Base-by-base conservation (phyloP, 1,284 basidiomycete species). In the Singerocomus inundabilis region DNA sequence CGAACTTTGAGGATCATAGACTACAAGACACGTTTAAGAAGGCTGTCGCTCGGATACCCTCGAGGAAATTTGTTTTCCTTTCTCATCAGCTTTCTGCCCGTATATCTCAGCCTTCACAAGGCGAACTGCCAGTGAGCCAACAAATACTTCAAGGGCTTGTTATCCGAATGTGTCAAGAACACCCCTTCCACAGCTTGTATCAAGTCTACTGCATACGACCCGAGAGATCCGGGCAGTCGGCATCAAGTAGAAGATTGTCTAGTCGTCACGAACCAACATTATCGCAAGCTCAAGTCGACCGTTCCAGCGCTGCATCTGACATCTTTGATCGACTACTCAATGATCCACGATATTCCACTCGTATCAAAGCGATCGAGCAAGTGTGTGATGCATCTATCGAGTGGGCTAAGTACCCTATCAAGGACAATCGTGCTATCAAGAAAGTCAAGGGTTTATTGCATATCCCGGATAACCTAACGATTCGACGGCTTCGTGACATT, bases 101-200 rank as follows among this genome's bases (percentile, higher is more conserved):
- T 5, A 75, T 98, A 18, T 82, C 84, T 10, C 79, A 69, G 54
- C 55, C 67, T 16, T 57, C 70, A 1, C 61, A 61, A 7, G 62
- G 61, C 6, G 57, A 67, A 4, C 29, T 69, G 8, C 62, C 74
- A 1, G 53, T 60, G 5, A 84, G 85, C 57, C 91, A 94, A 61
- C 61, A 70, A 12, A 80, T 76, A 48, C 74, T 98, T 8, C 82
- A 84, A 49, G 67, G 59, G 1, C 71, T 97, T 16, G 74, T 98
- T 16, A 52, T 81, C 2, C 81, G 88, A 10, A 88, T 99, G 78
- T 90, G 88, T 59, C 70, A 71, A 44, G 92, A 98, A 47, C 97
- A 99, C 66, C 95, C 96, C 0, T 98, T 93, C 71, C 97, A 99
- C 64, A 88, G 84, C 56, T 71, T 98, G 6, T 97, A 95, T 68